phyloP scores from a whole-genome alignment of 352 stramenopile species.

The Globisporangium polare region DNA sequence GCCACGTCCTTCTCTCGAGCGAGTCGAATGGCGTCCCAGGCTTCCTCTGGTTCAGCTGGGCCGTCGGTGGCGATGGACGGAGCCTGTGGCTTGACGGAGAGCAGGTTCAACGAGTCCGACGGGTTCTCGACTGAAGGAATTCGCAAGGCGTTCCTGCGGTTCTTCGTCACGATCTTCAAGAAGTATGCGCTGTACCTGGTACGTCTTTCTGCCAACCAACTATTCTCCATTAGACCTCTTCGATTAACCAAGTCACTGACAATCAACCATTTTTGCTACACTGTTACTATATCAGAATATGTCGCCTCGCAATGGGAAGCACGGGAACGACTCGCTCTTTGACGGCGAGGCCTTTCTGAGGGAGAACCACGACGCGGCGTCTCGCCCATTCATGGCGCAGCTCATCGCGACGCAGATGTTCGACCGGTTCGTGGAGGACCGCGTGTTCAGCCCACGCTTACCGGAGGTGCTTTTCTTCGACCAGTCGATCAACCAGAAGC shows the following conservation, averaged over 20 bases:
- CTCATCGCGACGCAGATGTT: conserved; percentile 81
- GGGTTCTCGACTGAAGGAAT: conserved; percentile 61
- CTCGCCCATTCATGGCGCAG: conserved; percentile 55
- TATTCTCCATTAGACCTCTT: neutral
- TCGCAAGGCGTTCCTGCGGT: conserved; percentile 74
- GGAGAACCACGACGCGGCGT: conserved; percentile 58
- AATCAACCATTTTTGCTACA: neutral
- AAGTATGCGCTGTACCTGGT: conserved; percentile 80
- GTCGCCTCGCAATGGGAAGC: conserved; percentile 15
- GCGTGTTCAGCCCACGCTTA: conserved; percentile 55
- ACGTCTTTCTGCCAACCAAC: neutral
- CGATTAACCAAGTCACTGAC: neutral
- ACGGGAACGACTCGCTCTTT: conserved; percentile 47
- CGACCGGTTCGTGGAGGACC: conserved; percentile 79
- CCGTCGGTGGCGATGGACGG: conserved; percentile 23
- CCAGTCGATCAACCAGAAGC: conserved; percentile 84
- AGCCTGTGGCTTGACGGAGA: conserved; percentile 50
- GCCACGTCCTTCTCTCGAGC: conserved; percentile 16
- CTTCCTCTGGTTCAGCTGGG: neutral
- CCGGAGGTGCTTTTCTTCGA: conserved; percentile 83
- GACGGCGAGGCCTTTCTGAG: conserved; percentile 63
- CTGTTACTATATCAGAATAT: conserved; percentile 21
- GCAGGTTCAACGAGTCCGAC: conserved; percentile 61
- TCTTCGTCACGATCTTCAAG: conserved; percentile 79
- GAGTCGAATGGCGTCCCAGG: neutral